These are phyloP conservation scores for Zoysia pacifica DNA, from an alignment of 176 grass and related monocot species.

Conservation along the genomic window DNA sequence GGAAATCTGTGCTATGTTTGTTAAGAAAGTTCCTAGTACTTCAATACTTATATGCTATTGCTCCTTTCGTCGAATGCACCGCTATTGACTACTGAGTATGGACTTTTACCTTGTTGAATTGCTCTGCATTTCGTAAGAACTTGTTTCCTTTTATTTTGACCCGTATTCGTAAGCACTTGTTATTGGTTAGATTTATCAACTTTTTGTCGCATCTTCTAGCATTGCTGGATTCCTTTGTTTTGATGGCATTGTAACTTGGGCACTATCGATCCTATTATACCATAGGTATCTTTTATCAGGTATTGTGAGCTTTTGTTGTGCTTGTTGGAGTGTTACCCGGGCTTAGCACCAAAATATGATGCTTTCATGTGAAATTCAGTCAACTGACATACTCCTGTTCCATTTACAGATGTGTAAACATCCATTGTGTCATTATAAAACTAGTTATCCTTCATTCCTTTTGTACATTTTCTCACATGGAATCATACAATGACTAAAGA, in stretches of 20 bases:
- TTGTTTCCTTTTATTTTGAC: background rate
- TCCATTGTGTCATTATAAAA: background rate
- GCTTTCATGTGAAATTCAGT: background rate
- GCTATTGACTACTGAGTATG: background rate
- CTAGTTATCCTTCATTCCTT: background rate
- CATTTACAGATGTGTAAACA: background rate
- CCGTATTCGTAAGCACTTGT: no score
- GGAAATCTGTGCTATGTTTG: slow-evolving; percentile 4
- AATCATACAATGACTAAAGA: no score
- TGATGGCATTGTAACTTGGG: slow-evolving; percentile 6
- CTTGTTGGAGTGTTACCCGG: background rate
- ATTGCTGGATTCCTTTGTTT: background rate
- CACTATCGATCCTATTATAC: background rate
- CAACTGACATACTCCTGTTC: background rate
- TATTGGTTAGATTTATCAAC: background rate
- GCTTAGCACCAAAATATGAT: background rate
- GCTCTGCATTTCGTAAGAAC: background rate
- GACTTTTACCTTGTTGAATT: slow-evolving; percentile 12
- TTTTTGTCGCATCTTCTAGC: background rate
- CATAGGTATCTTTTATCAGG: background rate
- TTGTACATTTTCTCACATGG: background rate
- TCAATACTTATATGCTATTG: background rate
- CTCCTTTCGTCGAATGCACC: background rate
- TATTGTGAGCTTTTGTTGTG: background rate
- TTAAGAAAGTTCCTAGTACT: background rate